Base-by-base conservation (phyloP, 2,329 filamentous ascomycete species). In the Pseudocercospora musae region DNA sequence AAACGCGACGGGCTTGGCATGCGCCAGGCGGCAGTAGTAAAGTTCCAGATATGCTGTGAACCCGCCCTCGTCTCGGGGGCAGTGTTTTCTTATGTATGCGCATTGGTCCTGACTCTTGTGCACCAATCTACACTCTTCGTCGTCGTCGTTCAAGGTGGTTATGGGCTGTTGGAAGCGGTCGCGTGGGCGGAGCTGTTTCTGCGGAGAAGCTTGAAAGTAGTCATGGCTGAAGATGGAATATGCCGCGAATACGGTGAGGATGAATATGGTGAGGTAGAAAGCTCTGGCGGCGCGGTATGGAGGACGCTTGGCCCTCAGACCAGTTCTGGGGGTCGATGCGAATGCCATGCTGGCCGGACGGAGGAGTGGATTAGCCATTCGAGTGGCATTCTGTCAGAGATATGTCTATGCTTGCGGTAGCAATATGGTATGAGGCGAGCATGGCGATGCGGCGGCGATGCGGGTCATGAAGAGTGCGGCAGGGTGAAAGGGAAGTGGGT, bases 11-110 rank as follows among this genome's bases (percentile, higher is more conserved):
- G 90, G 87, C 72, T 91, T 88, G 13, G 82, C 86, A 58, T 85
- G 77, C 59, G 82, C 81, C 33, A 96, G 81, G 48, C 81, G 80
- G 82, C 95, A 99, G 78, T 96, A 99, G 81, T 96, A 99, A 59
- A 98, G 82, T 20, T 87, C 84, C 52, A 98, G 85, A 77, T 99
- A 99, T 25, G 91, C 89, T 62, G 97, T 80, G 65, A 98, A 85
- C 29, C 95, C 94, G 58, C 93, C 90, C 78, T 97, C 91, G 74
- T 97, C 92, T 71, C 96, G 92, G 33, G 84, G 82, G 76, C 95
- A 99, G 76, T 97, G 90, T 60, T 83, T 81, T 68, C 83, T 86
- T 62, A 98, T 87, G 77, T 95, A 98, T 69, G 87, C 87, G 80
- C 95, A 99, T 78, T 97, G 87, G 75, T 99, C 90, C 63, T 81